These are phyloP conservation scores for Halteria grandinella DNA, from an alignment of 73 alveolate species.

Conservation along the genomic window DNA sequence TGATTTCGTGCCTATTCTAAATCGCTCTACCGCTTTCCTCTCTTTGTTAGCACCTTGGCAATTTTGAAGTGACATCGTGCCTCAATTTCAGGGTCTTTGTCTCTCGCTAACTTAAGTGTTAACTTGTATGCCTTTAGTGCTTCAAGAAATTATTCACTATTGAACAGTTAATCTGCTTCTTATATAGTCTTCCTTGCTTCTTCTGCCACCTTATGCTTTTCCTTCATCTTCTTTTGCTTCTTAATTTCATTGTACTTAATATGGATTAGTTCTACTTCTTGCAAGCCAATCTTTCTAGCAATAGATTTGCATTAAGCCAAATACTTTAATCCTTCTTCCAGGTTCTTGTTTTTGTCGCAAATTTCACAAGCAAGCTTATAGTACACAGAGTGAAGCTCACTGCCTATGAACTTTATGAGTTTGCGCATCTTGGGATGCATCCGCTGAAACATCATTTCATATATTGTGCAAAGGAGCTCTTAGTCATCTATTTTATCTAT, in stretches of 20 bases:
- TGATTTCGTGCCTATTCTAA: conserved; percentile 8
- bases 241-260: neutral
- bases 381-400: conserved; percentile 11
- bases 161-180: no score
- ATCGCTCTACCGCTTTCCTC: neutral
- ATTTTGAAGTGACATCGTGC: conserved; percentile 7
- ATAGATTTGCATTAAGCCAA: conserved; percentile 14
- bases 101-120: neutral
- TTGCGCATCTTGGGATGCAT: neutral
- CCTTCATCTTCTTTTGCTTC: conserved; percentile 5
- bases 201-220: conserved; percentile 1
- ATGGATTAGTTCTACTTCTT: conserved; percentile 1
- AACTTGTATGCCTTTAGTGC: neutral
- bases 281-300: neutral
- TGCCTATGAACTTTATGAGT: conserved; percentile 26
- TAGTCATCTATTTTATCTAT: conserved; percentile 34
- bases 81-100: conserved; percentile 34
- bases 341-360: neutral
- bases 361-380: conserved; percentile 27
- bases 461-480: conserved; percentile 27
- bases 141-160: no score
- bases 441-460: conserved; percentile 15
- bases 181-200: conserved; percentile 36
- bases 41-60: conserved; percentile 1
- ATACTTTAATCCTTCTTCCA: conserved; percentile 1